Base-by-base conservation (phyloP, 2,329 filamentous ascomycete species). In the Graphilbum ipis-grandicollis region DNA sequence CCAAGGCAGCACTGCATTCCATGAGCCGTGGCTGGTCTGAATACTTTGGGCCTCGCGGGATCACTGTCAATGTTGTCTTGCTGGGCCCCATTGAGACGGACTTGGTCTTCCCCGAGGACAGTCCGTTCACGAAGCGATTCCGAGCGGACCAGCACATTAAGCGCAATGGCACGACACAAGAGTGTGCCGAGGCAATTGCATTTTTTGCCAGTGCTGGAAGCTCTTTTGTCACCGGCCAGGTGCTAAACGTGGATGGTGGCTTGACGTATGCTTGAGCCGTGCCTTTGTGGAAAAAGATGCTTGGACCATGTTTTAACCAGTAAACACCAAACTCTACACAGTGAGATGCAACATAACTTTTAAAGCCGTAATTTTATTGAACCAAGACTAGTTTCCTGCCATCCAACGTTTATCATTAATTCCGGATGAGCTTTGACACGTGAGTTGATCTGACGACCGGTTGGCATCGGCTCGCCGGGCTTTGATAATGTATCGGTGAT, bases 181-280 rank as follows among this genome's bases (percentile, higher is more conserved):
- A 48, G 34, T 33, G 39, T 14, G 47, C 46, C 3, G 43, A 45
- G 33, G 42, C 44, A 2, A 42, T 48, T 15, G 23, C 36, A 14
- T 48, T 48, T 32, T 33, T 48, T 17, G 39, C 42, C 17, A 44
- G 45, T 23, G 40, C 45, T 1, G 40, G 40, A 21, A 45, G 41
- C 22, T 44, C 42, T 2, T 48, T 36, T 31, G 36, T 48, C 23
- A 48, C 47, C 3, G 46, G 47, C 5, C 46, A 48, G 39, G 39
- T 43, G 4, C 28, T 48, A 23, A 42, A 39, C 31, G 40, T 48
- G 22, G 47, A 48, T 14, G 47, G 47, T 4, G 47, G 46, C 22
- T 30, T 42, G 14, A 29, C 37, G 12, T 39, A 35, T 13, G 39
- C 36, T 7, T 41, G 34, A 25, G 14, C 8, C 5, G 26, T 18